Base-by-base conservation (phyloP, 768 basidiomycete genomes). In the Tylopilus intermedius region DNA sequence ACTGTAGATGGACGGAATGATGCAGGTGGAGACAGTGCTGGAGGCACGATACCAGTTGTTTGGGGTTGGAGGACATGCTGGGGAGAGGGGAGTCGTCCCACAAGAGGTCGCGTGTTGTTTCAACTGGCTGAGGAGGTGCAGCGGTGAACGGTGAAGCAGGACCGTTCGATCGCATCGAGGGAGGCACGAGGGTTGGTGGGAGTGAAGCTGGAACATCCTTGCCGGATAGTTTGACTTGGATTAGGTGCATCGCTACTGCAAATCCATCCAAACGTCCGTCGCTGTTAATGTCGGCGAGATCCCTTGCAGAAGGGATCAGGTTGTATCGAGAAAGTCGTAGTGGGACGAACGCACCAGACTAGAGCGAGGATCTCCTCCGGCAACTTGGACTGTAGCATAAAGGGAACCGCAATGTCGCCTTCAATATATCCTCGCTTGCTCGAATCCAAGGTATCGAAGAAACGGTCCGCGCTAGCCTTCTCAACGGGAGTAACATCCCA, bases 241-340 rank as follows among this genome's bases (percentile, higher is more conserved):
- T 97, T 33, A 99, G 79, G 71, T 95, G 82, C 83, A 94, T 83
- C 4, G 94, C 96, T 42, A 98, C 86, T 8, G 96, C 95, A 68
- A 99, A 98, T 13, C 93, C 91, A 45, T 97, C 94, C 45, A 99
- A 76, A 50, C 77, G 80, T 2, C 96, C 96, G 51, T 95, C 88
- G 47, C 86, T 87, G 56, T 87, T 82, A 22, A 97, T 78, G 64
- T 98, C 95, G 26, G 93, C 79, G 18, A 99, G 80, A 68, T 99
- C 96, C 95, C 94, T 97, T 27, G 30, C 1, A 47, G 0, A 37
- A 41, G 33, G 41, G 7, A 47, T 65, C 44, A 57, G 47, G 26
- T 2, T 10, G 18, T 10, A 41, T 44, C 15, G 9, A 41, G 40
- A 24, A 27, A 8, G 18, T 18, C n/a, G 15, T 32, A 33, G 29